Evolutionary conservation across 495 filamentous ascomycete genomes (phyloP).

Genomic region (Talaromyces liani): DNA sequence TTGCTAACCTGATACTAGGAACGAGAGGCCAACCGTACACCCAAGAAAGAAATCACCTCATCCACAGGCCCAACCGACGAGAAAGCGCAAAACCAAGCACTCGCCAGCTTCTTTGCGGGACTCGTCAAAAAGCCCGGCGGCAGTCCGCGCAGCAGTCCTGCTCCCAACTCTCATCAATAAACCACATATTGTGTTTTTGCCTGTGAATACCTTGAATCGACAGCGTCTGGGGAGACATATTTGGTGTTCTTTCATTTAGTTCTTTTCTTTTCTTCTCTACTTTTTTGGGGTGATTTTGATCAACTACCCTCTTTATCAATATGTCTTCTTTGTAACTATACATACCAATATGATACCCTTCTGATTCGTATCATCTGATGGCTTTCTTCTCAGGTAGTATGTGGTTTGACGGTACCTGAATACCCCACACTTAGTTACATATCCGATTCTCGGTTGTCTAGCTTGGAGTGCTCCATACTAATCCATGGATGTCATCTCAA

Average conservation of each 20-base stretch:
- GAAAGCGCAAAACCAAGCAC: conserved; percentile 58
- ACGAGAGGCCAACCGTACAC: conserved; percentile 46
- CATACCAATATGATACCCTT: conserved; percentile 10
- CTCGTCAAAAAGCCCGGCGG: conserved; percentile 51
- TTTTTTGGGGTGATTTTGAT: neutral
- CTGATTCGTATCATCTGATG: conserved; percentile 7
- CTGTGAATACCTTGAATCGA: conserved; percentile 3
- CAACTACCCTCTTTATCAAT: neutral
- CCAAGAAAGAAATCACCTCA: conserved; percentile 30
- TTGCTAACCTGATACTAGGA: conserved; percentile 31
- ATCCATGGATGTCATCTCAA: neutral
- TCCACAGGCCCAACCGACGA: conserved; percentile 36
- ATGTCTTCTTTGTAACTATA: conserved; percentile 9
- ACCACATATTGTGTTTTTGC: neutral
- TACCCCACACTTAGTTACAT: neutral
- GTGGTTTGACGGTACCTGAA: neutral
- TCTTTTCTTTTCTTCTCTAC: neutral
- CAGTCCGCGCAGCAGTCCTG: conserved; percentile 37
- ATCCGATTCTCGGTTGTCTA: too few relatives aligned
- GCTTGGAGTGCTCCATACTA: neutral
- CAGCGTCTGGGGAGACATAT: conserved; percentile 1
- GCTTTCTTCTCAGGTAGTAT: neutral
- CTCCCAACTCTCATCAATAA: conserved; percentile 9
- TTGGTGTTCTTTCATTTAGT: conserved; percentile 5
- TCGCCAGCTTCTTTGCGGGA: conserved; percentile 61